Percentiles rank a stretch among this genome's conserved stretches.
Conservation (phyloP, 805 yeast species). For the Komagataella phaffii region DNA sequence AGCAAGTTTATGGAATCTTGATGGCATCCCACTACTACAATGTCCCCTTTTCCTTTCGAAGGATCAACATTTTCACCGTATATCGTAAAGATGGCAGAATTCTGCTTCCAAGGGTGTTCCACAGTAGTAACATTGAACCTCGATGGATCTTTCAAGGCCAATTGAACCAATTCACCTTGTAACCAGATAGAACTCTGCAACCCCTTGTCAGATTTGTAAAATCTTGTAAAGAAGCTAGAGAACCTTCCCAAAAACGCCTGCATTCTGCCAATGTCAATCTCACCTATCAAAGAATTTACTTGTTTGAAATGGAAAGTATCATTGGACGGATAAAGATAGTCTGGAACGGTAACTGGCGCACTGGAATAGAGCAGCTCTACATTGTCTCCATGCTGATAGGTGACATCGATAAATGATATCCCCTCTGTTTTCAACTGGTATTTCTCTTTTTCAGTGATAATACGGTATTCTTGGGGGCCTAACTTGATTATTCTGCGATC, state of each 20-base stretch:
- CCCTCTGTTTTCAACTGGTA: slow-evolving; percentile 25
- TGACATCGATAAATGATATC: slow-evolving; percentile 50
- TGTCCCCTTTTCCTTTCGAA: slow-evolving; percentile 23
- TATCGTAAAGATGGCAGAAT: slow-evolving; percentile 55
- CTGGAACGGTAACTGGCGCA: slow-evolving; percentile 9
- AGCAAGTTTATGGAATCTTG: slow-evolving; percentile 72
- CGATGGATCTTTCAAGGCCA: slow-evolving; percentile 12
- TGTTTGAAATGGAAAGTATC: slow-evolving; percentile 19
- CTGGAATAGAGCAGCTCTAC: neutral
- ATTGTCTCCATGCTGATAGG: slow-evolving; percentile 21
- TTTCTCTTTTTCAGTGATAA: slow-evolving; percentile 22
- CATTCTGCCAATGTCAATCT: slow-evolving; percentile 34
- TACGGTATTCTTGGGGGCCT: neutral
- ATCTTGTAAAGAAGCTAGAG: slow-evolving; percentile 62
- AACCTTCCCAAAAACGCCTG: slow-evolving; percentile 43
- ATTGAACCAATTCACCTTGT: slow-evolving; percentile 24
- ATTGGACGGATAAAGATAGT: slow-evolving; percentile 40
- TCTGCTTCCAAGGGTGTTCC: slow-evolving; percentile 70
- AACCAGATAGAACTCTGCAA: slow-evolving; percentile 63
- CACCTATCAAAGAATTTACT: slow-evolving; percentile 25
- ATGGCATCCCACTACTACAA: slow-evolving; percentile 78
- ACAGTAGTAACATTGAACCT: slow-evolving; percentile 30
- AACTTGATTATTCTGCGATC: neutral
- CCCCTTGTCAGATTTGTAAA: slow-evolving; percentile 65
- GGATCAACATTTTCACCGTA: slow-evolving; percentile 27